Evolutionary conservation across 2,329 filamentous ascomycete species (phyloP).

Genomic region (Phaeosphaeriaceae sp.): DNA sequence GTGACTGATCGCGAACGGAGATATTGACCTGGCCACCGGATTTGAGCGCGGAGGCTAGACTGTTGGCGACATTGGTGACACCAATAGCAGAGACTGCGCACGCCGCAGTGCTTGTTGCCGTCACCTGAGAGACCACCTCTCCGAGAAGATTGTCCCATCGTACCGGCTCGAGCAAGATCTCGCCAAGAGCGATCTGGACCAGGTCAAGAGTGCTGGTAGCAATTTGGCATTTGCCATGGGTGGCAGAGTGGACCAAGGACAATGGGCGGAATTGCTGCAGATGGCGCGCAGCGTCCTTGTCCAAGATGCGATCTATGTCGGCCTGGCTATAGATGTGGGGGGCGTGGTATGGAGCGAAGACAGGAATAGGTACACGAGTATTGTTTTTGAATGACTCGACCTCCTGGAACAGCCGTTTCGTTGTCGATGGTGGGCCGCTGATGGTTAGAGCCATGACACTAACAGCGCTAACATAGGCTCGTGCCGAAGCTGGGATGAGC

Average conservation of each 20-base stretch:
- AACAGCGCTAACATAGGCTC: constrained; percentile 66
- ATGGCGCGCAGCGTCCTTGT: constrained; percentile 47
- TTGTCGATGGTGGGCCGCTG: constrained; percentile 63
- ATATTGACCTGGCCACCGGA: constrained; percentile 56
- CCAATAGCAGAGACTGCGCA: constrained; percentile 59
- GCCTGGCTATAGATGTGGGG: constrained; percentile 60
- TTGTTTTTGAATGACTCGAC: constrained; percentile 56
- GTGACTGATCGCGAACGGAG: constrained; percentile 52
- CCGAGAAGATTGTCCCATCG: constrained; percentile 59
- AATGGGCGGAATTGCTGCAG: constrained; percentile 52
- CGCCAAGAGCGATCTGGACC: constrained; percentile 50
- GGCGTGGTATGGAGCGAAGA: constrained; percentile 67
- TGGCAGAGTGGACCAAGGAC: constrained; percentile 56
- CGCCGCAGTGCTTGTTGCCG: constrained; percentile 47
- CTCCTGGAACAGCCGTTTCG: constrained; percentile 60
- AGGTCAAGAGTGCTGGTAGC: constrained; percentile 56
- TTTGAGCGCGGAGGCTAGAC: constrained; percentile 62
- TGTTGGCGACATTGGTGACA: constrained; percentile 62
- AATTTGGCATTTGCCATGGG: constrained; percentile 54
- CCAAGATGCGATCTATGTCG: constrained; percentile 61
- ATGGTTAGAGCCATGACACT: constrained; percentile 66
- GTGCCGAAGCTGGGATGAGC: constrained; percentile 57
- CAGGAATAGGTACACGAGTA: constrained; percentile 61
- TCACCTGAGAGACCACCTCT: constrained; percentile 57
- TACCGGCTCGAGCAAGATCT: constrained; percentile 57